Evolutionary conservation across 2,329 filamentous ascomycete genomes (phyloP).

Genomic region (Herpomyces periplanetae): DNA sequence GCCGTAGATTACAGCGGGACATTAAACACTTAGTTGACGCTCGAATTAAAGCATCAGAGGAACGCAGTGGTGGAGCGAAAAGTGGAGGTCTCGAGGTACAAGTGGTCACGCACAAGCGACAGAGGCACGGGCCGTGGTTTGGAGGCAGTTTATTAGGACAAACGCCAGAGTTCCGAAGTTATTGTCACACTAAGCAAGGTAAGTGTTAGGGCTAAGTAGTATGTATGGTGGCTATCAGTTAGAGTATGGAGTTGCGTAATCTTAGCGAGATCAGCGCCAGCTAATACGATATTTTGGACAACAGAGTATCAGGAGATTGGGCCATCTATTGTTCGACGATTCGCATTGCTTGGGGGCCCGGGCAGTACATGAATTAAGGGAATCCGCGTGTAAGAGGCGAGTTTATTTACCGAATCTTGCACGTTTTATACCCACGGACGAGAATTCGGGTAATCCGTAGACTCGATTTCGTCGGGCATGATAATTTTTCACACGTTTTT

Average conservation of each 20-base stretch:
- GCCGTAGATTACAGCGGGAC: conserved; percentile 69
- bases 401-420: too few species aligned
- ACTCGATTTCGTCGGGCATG: too few species aligned
- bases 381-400: too few species aligned
- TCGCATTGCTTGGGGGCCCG: conserved; percentile 65
- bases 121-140: conserved; percentile 93
- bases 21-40: conserved; percentile 85
- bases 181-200: conserved; percentile 66
- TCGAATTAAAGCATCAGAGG: conserved; percentile 64
- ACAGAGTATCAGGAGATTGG: conserved; percentile 69
- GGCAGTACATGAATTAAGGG: conserved; percentile 41
- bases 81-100: conserved; percentile 83
- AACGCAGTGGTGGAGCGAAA: conserved; percentile 56
- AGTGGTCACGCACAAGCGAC: conserved; percentile 85
- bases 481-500: too few species aligned
- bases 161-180: conserved; percentile 89
- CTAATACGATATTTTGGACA: conserved; percentile 2
- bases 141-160: conserved; percentile 81
- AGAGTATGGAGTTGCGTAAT: conserved; percentile 1
- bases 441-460: too few species aligned
- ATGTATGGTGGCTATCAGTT: conserved; percentile 8
- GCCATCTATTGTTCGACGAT: conserved; percentile 71
- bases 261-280: conserved; percentile 1
- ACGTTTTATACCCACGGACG: too few species aligned
- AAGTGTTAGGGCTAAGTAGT: conserved; percentile 5